Base-by-base conservation (phyloP, 495 filamentous ascomycete species). In the Talaromyces borbonicus region DNA sequence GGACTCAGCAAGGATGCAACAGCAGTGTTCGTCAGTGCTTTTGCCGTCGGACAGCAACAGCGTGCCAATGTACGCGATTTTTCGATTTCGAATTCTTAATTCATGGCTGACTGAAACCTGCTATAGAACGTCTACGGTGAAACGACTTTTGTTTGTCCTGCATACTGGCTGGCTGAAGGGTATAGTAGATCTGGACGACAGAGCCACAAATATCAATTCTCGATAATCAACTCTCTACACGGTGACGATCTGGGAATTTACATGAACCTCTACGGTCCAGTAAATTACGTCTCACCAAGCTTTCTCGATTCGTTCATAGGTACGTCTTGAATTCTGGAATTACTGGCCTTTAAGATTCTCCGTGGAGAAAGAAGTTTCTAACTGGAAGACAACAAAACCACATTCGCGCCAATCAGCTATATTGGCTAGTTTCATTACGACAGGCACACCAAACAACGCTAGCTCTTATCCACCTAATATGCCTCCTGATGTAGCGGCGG, bases 81-180 rank as follows among this genome's bases (percentile, higher is more conserved):
- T n/a, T 20, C 31, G 5, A 16, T 16, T 25, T 3, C n/a, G n/a
- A n/a, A n/a, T n/a, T n/a, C n/a, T n/a, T n/a, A n/a, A n/a, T n/a
- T n/a, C n/a, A n/a, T n/a, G n/a, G n/a, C n/a, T n/a, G n/a, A n/a
- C n/a, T n/a, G n/a, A n/a, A n/a, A n/a, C 24, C 11, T 8, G 20
- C 2, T 11, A 49, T 23, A 73, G 63, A 77, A 79, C 56, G 62
- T 83, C 43, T 76, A 73, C 43, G 74, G 73, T 45, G 81, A 85
- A 56, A 73, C 69, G 11, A 75, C 68, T 5, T 82, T 84, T 43
- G 62, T 67, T 50, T 85, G 79, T 50, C 77, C 79, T 0, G 66
- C 75, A 0, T 75, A 80, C 55, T 85, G 78, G 79, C 63, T 83
- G 27, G 78, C 75, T 7, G 68, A 74, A 23, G 78, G 76, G 12